Base-by-base conservation (phyloP, 176 grass and related monocot species). In the sorghum (Sorghum bicolor) region DNA sequence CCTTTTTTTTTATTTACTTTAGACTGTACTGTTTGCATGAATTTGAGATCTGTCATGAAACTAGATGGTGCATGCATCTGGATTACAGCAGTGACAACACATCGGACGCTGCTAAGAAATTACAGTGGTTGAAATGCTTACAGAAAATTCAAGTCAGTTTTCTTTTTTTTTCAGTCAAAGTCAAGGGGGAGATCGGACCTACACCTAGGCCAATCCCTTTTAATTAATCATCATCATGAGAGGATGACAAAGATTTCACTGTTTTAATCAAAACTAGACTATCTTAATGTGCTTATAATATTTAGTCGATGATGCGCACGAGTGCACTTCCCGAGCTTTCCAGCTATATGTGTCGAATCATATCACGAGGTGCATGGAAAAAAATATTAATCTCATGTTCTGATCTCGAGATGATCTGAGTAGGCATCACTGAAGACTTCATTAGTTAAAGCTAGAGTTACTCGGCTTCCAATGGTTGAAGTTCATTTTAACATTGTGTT, bases 321-420 rank as follows among this genome's bases (percentile, higher is more conserved):
- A 97, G 89, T 94, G 94, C 94, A 86, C 71, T 94, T 97, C 89
- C 94, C 89, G 76, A 97, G 92, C 87, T 90, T 90, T 94, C 85
- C 89, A 97, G 89, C 85, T 94, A 88, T 93, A 82, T 83, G 68
- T 57, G 77, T 69, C 65, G 85, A 89, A 93, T 91, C 88, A 93
- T 84, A 80, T 95, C 93, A 89, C 62, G 81, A 89, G 90, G 84
- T 58, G 62, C 76, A 22, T 78, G 80, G 64, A 76, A 66, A 84
- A 70, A 72, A 88, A 86, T 82, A 94, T 70, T 85, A 67, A 66
- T 82, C 61, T 88, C 39, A 32, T 29, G 67, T 84, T 75, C 78
- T 88, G 82, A 94, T 94, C 88, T 87, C 86, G 53, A 96, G 84
- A 86, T 85, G 36, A 89, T 76, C 78, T 88, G 74, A 53, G 38